Evolutionary conservation across 257 asterid species (phyloP).

Genomic region (Parsonsia alboflavescens): DNA sequence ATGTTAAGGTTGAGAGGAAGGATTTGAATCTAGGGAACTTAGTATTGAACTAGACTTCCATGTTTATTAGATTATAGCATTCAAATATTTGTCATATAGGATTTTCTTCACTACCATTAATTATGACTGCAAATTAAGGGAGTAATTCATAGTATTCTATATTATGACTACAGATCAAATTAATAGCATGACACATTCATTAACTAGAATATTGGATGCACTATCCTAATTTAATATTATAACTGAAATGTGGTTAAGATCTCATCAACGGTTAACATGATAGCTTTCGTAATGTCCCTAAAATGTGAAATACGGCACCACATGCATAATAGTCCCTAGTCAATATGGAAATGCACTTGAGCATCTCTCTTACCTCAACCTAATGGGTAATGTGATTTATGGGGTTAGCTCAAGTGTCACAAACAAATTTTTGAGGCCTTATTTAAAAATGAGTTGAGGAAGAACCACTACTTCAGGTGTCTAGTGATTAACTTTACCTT

Average conservation of each 20-base stretch:
- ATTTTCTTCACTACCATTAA: neutral
- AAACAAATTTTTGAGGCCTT: neutral
- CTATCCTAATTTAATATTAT: no score
- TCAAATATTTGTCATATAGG: neutral
- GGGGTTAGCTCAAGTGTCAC: neutral
- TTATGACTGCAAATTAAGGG: neutral
- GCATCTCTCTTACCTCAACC: no score
- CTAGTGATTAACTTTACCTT: neutral
- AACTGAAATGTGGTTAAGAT: no score
- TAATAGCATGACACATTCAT: neutral
- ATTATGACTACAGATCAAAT: no score
- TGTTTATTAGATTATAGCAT: neutral
- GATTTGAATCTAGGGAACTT: neutral
- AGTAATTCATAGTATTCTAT: no score
- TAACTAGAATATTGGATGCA: no score
- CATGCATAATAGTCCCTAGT: neutral
- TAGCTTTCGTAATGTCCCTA: neutral
- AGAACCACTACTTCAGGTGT: no score
- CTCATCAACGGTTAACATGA: no score
- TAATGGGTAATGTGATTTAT: no score
- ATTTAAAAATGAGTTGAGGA: no score
- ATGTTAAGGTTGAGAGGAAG: no score
- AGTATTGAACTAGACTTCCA: neutral
- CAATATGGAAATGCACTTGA: no score
- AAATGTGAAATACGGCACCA: neutral